Evolutionary conservation across 441 rosid species (phyloP).

Genomic region (Gossypium laxum): DNA sequence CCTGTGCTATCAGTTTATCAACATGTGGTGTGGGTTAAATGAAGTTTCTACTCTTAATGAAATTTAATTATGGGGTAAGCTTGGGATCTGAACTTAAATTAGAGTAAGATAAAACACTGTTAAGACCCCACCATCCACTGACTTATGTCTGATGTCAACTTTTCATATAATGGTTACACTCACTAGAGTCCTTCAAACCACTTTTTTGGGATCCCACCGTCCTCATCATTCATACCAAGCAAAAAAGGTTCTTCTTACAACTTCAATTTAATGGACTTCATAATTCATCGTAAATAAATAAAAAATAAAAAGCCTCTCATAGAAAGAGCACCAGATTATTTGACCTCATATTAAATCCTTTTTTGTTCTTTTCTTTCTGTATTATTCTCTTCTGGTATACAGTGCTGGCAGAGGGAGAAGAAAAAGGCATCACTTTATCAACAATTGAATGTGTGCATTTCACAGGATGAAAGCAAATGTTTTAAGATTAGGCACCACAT

Average conservation of each 20-base stretch:
- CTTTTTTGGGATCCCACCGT: conserved; percentile 29
- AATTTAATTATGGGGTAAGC: background rate
- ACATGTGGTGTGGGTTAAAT: background rate
- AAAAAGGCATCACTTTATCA: background rate
- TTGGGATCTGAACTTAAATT: background rate
- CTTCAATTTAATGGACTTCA: background rate
- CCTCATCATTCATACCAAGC: conserved; percentile 6
- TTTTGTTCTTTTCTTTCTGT: background rate
- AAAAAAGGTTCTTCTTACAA: background rate
- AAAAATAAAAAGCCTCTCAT: background rate
- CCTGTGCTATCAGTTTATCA: background rate
- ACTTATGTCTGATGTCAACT: conserved; percentile 14
- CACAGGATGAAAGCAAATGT: background rate
- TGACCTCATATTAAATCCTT: conserved; percentile 13
- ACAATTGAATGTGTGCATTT: background rate
- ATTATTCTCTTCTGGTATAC: background rate
- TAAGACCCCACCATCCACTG: conserved; percentile 21
- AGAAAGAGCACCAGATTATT: conserved; percentile 11
- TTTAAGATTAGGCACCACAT: background rate
- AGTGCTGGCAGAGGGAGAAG: background rate
- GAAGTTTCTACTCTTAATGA: background rate
- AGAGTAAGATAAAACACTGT: background rate
- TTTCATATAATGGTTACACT: conserved; percentile 22
- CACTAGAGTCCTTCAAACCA: conserved; percentile 18
- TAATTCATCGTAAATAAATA: background rate